Evolutionary conservation across 2,329 filamentous ascomycete species (phyloP), one percentile per base, ranked within the genome.

Genomic region (Ophiostoma himal-ulmi): DNA sequence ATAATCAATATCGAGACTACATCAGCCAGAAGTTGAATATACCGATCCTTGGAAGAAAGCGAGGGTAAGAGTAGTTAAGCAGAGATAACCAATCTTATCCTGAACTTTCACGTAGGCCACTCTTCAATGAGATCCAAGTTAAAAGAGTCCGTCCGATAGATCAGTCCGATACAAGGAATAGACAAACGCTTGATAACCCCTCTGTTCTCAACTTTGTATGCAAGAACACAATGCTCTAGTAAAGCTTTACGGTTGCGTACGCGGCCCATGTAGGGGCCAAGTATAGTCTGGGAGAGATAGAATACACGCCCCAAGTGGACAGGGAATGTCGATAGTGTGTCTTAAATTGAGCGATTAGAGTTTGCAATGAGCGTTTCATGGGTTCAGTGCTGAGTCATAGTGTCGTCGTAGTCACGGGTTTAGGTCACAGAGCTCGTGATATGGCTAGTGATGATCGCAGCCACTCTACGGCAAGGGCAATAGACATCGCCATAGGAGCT

Each of bases 201-300:
- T 30, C 26, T 30, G 26, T 30, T 30, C 26, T 30, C 26, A 30
- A 30, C 26, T 30, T 30, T 30, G 20, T 14, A 48, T 20, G 17
- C 14, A 14, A 44, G 1, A 48, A 14, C 14, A 14, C 41, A 48
- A 17, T 48, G 10, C 17, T 17, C 20, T 7, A 6, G 17, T 17
- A 48, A 48, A 48, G 44, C 17, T 14, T 14, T 20, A 20, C 44
- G n/a, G 8, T 26, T n/a, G 52, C 52, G 26, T 57, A 57, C 52
- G 52, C 52, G 52, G n/a, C 52, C 52, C 52, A 57, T 57, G 52
- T 57, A 57, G 52, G 52, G 52, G 52, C 20, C 26, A 57, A n/a
- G 52, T n/a, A 57, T 57, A n/a, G n/a, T 57, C 52, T 26, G 7
- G n/a, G n/a, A 57, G n/a, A 22, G 52, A 14, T 14, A 30, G 22